Percentiles rank a stretch among this genome's conserved stretches.
phyloP scores from a whole-genome alignment of 352 stramenopile genomes.

The Phytophthora tubulina region DNA sequence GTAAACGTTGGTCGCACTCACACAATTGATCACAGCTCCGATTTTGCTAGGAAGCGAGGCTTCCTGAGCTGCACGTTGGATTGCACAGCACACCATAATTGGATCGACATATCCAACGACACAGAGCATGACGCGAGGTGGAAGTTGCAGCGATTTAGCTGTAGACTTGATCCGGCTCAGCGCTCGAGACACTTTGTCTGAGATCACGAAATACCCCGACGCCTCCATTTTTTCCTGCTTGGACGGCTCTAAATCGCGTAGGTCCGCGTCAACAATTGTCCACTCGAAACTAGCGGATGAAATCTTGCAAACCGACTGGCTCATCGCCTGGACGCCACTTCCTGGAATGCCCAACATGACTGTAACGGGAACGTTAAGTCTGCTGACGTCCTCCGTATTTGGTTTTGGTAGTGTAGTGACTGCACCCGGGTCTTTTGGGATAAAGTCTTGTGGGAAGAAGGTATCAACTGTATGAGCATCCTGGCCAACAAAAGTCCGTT shows the following conservation, averaged over 20 bases:
- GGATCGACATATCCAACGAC: slow-evolving; percentile 69
- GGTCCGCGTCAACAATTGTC: slow-evolving; percentile 50
- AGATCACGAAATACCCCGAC: slow-evolving; percentile 35
- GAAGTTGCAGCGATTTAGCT: slow-evolving; percentile 30
- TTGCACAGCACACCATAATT: slow-evolving; percentile 52
- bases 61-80: slow-evolving; percentile 40
- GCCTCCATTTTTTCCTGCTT: slow-evolving; percentile 46
- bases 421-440: slow-evolving; percentile 59
- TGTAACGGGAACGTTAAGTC: slow-evolving; percentile 62
- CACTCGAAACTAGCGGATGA: slow-evolving; percentile 57
- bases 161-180: slow-evolving; percentile 31
- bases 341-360: slow-evolving; percentile 74
- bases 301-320: slow-evolving; percentile 57
- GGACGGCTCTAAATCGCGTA: slow-evolving; percentile 30
- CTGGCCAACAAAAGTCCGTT: slow-evolving; percentile 26
- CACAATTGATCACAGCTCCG: slow-evolving; percentile 56
- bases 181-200: slow-evolving; percentile 28
- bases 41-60: slow-evolving; percentile 50
- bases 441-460: slow-evolving; percentile 69
- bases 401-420: slow-evolving; percentile 52
- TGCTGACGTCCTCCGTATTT: slow-evolving; percentile 35
- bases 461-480: slow-evolving; percentile 32
- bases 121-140: slow-evolving; percentile 60
- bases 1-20: slow-evolving; percentile 69
- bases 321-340: slow-evolving; percentile 53